A percentile compares a stretch with the other conserved stretches of the same genome.
Evolutionary conservation across 495 filamentous ascomycete genomes (phyloP).

Genomic region (Neurospora sp.): DNA sequence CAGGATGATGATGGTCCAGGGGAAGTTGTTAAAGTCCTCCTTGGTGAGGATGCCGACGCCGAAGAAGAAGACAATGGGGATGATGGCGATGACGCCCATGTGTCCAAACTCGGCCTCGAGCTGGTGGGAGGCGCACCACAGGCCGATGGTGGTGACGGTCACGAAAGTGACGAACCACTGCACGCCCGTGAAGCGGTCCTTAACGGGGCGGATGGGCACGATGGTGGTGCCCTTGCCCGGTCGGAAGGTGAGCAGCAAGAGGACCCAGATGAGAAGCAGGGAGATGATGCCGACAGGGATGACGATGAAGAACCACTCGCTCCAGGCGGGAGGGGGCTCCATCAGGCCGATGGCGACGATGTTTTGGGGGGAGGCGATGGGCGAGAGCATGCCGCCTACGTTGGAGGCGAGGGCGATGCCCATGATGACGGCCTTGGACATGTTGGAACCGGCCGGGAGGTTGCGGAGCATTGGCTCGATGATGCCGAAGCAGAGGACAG

Average conservation of each 20-base stretch:
- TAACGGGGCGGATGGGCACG: conserved; percentile 79
- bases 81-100: conserved; percentile 97
- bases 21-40: conserved; percentile 99
- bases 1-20: conserved; percentile 99
- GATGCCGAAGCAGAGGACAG: conserved; percentile 96
- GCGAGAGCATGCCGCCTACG: conserved; percentile 90
- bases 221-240: conserved; percentile 81
- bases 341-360: conserved; percentile 95
- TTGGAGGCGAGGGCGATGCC: conserved; percentile 94
- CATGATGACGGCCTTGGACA: conserved; percentile 90
- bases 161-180: conserved; percentile 88
- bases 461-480: conserved; percentile 94
- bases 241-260: conserved; percentile 76
- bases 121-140: conserved; percentile 91
- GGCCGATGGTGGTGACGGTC: conserved; percentile 74
- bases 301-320: conserved; percentile 91
- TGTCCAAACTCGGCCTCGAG: conserved; percentile 83
- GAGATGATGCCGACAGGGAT: conserved; percentile 87
- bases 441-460: conserved; percentile 75
- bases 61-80: conserved; percentile 93
- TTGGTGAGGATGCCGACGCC: conserved; percentile 96
- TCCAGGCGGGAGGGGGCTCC: conserved; percentile 82
- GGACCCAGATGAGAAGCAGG: conserved; percentile 78
- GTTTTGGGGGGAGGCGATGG: conserved; percentile 95
- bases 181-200: conserved; percentile 75